A percentile compares a stretch with the other conserved stretches of the same genome.
Evolutionary conservation across 352 stramenopile species (phyloP).

Genomic region (Globisporangium paddicum): DNA sequence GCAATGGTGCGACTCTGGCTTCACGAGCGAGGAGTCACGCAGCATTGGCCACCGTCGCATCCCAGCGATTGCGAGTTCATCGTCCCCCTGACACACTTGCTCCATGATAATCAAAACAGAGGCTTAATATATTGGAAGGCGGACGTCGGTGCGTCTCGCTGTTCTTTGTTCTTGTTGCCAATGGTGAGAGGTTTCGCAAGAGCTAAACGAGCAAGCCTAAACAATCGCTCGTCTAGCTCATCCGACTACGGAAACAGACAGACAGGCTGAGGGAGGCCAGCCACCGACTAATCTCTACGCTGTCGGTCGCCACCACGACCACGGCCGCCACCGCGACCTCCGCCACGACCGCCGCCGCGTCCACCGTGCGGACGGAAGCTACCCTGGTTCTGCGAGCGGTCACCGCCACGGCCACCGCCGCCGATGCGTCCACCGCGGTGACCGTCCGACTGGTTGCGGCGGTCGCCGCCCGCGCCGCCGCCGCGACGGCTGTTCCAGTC

Average conservation of each 20-base stretch:
- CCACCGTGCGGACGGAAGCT: conserved; percentile 45
- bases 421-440: conserved; percentile 22
- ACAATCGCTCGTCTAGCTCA: not conserved
- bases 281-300: conserved; percentile 15
- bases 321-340: conserved; percentile 23
- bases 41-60: too few relatives aligned
- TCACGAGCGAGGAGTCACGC: too few relatives aligned
- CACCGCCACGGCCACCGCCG: conserved; percentile 19
- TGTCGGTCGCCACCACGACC: conserved; percentile 33
- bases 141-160: not conserved
- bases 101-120: conserved; percentile 15
- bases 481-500: conserved; percentile 58
- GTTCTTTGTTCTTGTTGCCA: conserved; percentile 16
- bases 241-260: conserved; percentile 1
- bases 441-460: conserved; percentile 27
- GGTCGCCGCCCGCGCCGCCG: conserved; percentile 18
- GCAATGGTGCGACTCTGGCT: too few relatives aligned
- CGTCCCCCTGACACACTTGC: too few relatives aligned
- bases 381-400: conserved; percentile 25
- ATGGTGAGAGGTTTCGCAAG: not conserved
- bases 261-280: not conserved
- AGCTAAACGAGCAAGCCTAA: not conserved
- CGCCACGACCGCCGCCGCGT: conserved; percentile 36
- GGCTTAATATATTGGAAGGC: conserved; percentile 11
- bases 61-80: too few relatives aligned